phyloP scores from a whole-genome alignment of 2,329 filamentous ascomycete genomes.

The Xylariaceae sp. region DNA sequence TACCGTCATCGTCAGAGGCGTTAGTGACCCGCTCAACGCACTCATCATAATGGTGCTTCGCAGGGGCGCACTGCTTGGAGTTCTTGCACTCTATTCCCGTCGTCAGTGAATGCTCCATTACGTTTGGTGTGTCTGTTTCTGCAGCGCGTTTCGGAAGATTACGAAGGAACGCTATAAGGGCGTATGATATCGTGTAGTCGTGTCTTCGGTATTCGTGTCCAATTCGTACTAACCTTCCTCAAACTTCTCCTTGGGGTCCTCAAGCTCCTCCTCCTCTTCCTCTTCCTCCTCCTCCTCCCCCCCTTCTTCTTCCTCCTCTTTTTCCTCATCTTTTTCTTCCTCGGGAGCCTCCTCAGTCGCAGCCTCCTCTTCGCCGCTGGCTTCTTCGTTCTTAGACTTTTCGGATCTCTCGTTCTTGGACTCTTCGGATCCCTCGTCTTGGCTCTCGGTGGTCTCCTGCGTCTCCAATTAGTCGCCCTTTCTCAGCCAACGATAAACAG shows the following conservation, averaged over 20 bases:
- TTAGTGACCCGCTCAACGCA: slow-evolving; percentile 91
- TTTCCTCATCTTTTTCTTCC: slow-evolving; percentile 53
- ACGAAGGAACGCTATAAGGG: neutral
- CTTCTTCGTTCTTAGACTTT: slow-evolving; percentile 52
- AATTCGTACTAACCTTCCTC: slow-evolving; percentile 80
- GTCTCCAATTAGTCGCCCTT: slow-evolving; percentile 10
- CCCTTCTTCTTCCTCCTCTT: slow-evolving; percentile 65
- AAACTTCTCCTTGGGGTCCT: slow-evolving; percentile 85
- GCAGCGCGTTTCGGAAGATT: neutral
- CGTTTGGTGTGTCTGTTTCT: neutral
- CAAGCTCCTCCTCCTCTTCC: slow-evolving; percentile 80
- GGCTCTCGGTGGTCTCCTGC: slow-evolving; percentile 30
- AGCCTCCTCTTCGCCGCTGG: slow-evolving; percentile 55
- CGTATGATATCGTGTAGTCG: slow-evolving; percentile 5
- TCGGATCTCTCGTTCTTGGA: slow-evolving; percentile 45
- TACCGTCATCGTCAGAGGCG: slow-evolving; percentile 74
- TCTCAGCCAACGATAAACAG: neutral
- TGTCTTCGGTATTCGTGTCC: slow-evolving; percentile 5
- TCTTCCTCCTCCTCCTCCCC: slow-evolving; percentile 81
- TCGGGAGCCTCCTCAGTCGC: slow-evolving; percentile 54
- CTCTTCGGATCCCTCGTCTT: slow-evolving; percentile 27
- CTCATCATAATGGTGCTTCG: slow-evolving; percentile 98
- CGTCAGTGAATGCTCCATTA: slow-evolving; percentile 15
- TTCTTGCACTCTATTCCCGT: slow-evolving; percentile 78
- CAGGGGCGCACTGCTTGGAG: slow-evolving; percentile 81